These are phyloP conservation scores for Ustilago xerochloae DNA, from an alignment of 1,284 basidiomycete genomes.

Conservation along the genomic window DNA sequence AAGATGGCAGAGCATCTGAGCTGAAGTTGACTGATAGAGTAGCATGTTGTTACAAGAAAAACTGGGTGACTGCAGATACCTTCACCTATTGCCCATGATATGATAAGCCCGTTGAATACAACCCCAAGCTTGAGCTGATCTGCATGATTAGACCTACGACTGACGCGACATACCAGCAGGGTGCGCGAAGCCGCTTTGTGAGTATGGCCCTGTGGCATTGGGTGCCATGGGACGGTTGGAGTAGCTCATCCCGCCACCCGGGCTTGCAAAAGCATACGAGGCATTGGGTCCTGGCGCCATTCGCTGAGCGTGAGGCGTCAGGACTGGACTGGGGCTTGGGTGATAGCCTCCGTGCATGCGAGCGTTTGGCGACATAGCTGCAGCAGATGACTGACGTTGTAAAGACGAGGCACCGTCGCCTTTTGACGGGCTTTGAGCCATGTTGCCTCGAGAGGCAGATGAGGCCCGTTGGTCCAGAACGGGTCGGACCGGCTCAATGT, in stretches of 20 bases:
- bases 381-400: background rate
- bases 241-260: constrained; percentile 13
- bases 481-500: constrained; percentile 24
- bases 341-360: constrained; percentile 17
- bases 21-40: too few species aligned
- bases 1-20: too few species aligned
- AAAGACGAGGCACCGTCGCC: constrained; percentile 9
- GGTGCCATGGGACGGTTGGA: constrained; percentile 12
- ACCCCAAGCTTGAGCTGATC: too few species aligned
- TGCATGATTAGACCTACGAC: too few species aligned
- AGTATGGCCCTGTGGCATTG: constrained; percentile 2
- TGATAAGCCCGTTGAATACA: too few species aligned
- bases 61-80: background rate
- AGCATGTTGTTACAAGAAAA: background rate
- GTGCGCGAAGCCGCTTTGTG: constrained; percentile 1
- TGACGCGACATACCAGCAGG: background rate
- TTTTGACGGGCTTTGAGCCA: background rate
- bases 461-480: constrained; percentile 4
- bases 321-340: background rate
- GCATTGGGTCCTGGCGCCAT: constrained; percentile 23
- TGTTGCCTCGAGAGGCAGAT: background rate
- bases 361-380: constrained; percentile 28
- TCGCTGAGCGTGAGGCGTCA: constrained; percentile 32
- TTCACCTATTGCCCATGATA: too few species aligned
- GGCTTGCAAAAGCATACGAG: constrained; percentile 35